These are phyloP conservation scores for Batkoa obscura DNA, from an alignment of 371 early-diverging fungal species.

Conservation along the genomic window DNA sequence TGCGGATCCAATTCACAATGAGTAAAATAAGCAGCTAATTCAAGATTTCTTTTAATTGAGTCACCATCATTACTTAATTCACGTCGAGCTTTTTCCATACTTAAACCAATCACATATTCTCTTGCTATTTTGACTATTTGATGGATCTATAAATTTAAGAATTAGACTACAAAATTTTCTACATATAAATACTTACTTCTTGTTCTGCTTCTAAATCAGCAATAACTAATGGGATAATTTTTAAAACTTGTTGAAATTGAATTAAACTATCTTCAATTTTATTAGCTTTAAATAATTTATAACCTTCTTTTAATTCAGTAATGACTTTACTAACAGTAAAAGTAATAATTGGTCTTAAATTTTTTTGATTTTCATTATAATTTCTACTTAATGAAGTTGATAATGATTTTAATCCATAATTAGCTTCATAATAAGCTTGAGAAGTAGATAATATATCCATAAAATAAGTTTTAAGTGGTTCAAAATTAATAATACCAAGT, in stretches of 20 bases:
- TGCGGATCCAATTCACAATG: conserved; percentile 72
- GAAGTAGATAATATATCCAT: conserved; percentile 59
- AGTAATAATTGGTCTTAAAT: conserved; percentile 26
- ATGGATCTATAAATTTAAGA: no score
- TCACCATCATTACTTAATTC: conserved; percentile 24
- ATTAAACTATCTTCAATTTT: conserved; percentile 54
- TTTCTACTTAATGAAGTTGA: conserved; percentile 38
- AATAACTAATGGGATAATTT: conserved; percentile 45
- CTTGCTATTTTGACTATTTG: conserved; percentile 63
- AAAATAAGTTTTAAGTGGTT: conserved; percentile 69
- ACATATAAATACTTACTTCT: no score
- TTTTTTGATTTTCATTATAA: conserved; percentile 26
- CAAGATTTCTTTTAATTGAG: conserved; percentile 47
- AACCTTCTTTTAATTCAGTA: conserved; percentile 53
- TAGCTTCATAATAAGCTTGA: conserved; percentile 38
- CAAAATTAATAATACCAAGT: conserved; percentile 74
- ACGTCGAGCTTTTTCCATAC: conserved; percentile 62
- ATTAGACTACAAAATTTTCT: no score
- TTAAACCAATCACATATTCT: conserved; percentile 76
- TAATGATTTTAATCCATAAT: conserved; percentile 36
- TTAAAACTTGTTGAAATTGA: conserved; percentile 54
- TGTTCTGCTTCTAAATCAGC: conserved; percentile 32
- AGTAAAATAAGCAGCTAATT: conserved; percentile 86
- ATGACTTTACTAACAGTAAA: conserved; percentile 27
- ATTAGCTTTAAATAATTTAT: conserved; percentile 48